These are phyloP conservation scores for Goffeauzyma gilvescens DNA, from an alignment of 768 basidiomycete genomes.

Conservation along the genomic window DNA sequence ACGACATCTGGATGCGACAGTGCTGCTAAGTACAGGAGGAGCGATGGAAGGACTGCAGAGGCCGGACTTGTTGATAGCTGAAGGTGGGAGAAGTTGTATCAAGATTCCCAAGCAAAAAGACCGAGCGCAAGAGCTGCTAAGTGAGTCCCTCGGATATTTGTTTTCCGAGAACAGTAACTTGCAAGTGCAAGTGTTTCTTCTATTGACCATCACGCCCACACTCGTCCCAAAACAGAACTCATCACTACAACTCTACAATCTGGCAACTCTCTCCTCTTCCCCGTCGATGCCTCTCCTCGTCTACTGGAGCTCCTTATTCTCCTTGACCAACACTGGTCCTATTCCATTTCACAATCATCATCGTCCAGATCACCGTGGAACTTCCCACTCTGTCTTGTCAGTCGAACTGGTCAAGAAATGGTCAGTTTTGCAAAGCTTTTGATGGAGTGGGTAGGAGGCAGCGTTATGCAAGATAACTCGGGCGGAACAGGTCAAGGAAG, in stretches of 20 bases:
- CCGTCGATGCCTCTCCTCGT: conserved; percentile 85
- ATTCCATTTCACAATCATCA: conserved; percentile 36
- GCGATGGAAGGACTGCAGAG: conserved; percentile 38
- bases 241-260: conserved; percentile 70
- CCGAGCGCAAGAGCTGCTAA: conserved; percentile 69
- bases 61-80: conserved; percentile 84
- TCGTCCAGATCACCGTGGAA: conserved; percentile 19
- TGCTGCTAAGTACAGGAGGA: conserved; percentile 40
- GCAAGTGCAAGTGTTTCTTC: no score
- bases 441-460: conserved; percentile 98
- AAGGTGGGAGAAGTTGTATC: conserved; percentile 66
- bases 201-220: conserved; percentile 1
- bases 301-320: conserved; percentile 86
- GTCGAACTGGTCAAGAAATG: conserved; percentile 80
- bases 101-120: conserved; percentile 63
- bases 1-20: conserved; percentile 82
- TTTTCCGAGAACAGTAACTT: no score
- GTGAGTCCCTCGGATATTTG: conserved; percentile 30
- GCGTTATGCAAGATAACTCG: conserved; percentile 78
- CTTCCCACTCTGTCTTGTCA: conserved; percentile 76
- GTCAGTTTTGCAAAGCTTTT: conserved; percentile 80
- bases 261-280: conserved; percentile 64
- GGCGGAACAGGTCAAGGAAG: conserved; percentile 28
- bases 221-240: conserved; percentile 42
- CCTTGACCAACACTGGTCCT: conserved; percentile 94